Evolutionary conservation across 208 protist genomes (phyloP).

Genomic region (Angomonas desouzai): DNA sequence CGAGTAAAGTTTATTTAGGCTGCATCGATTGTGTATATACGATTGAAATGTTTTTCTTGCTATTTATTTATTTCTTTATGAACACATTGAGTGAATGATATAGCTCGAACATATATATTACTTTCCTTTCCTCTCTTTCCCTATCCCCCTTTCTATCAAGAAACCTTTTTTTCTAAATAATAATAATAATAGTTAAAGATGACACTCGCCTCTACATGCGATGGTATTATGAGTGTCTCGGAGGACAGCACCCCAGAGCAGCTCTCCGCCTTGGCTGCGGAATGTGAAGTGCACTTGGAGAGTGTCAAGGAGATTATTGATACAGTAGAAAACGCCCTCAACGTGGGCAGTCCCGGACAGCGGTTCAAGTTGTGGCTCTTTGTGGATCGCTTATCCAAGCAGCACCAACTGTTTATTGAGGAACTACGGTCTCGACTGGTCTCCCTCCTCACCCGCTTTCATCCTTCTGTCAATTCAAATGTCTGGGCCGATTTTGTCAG

Average conservation of each 20-base stretch:
- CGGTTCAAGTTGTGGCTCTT: constrained; percentile 79
- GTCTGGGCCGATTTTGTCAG: constrained; percentile 67
- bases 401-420: constrained; percentile 74
- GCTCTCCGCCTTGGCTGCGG: constrained; percentile 39
- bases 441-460: constrained; percentile 41
- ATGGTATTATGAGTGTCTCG: constrained; percentile 64
- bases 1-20: no score
- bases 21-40: no score
- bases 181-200: no score
- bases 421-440: constrained; percentile 65
- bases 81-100: no score
- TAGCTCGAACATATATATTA: no score
- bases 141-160: no score
- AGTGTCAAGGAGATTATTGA: constrained; percentile 68
- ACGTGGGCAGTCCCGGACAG: constrained; percentile 38
- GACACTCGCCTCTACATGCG: constrained; percentile 52
- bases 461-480: constrained; percentile 19
- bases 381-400: constrained; percentile 82
- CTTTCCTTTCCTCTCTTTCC: no score
- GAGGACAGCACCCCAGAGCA: constrained; percentile 42
- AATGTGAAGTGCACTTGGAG: constrained; percentile 66
- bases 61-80: no score
- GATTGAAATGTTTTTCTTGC: no score
- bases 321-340: constrained; percentile 65
- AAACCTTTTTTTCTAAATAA: no score